phyloP scores from a whole-genome alignment of 1,139 yeast species.

The Blastobotrys illinoisensis region DNA sequence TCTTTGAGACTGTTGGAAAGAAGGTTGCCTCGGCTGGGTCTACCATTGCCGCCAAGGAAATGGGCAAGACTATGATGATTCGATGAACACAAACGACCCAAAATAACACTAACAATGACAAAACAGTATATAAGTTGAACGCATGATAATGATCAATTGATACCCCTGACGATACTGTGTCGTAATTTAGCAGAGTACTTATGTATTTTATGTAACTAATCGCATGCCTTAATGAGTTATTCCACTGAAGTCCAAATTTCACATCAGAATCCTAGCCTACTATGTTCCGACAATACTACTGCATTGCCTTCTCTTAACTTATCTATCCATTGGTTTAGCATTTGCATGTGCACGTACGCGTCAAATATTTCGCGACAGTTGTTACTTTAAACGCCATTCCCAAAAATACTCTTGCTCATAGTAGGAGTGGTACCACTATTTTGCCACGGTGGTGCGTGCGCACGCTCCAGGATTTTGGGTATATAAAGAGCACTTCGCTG shows the following conservation, averaged over 20 bases:
- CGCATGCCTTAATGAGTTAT: too few species aligned
- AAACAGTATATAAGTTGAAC: not conserved
- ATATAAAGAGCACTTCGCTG: constrained; percentile 6
- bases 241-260: too few species aligned
- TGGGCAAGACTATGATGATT: constrained; percentile 41
- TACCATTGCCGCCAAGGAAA: constrained; percentile 31
- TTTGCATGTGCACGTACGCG: too few species aligned
- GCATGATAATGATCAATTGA: not conserved
- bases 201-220: not conserved
- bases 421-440: not conserved
- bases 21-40: constrained; percentile 25
- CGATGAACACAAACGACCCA: constrained; percentile 26
- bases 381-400: too few species aligned
- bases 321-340: too few species aligned
- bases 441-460: not conserved
- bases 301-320: too few species aligned
- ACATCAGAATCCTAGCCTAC: too few species aligned
- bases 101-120: not conserved
- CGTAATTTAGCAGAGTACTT: not conserved
- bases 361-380: too few species aligned
- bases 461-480: not conserved
- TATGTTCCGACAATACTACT: too few species aligned
- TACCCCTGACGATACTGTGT: not conserved
- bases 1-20: constrained; percentile 58
- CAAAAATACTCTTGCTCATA: not conserved